Conservation (phyloP, 257 asterid species). For the Nicotiana tomentosiformis region DNA sequence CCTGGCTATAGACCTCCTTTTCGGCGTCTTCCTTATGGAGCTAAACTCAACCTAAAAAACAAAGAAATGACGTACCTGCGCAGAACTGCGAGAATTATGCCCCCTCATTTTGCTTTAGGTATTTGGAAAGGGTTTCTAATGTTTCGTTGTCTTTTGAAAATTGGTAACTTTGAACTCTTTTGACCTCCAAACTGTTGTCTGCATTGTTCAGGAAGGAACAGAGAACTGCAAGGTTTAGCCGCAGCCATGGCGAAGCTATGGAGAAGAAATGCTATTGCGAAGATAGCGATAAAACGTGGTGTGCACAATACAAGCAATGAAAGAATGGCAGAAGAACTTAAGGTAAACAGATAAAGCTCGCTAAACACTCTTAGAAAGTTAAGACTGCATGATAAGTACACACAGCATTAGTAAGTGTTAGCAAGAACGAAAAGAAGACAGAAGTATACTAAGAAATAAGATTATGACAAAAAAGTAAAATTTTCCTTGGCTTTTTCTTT, state of each 20-base stretch:
- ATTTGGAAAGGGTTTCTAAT: slow-evolving; percentile 7
- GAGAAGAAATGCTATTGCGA: slow-evolving; percentile 74
- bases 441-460: background rate
- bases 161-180: background rate
- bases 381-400: background rate
- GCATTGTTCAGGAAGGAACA: slow-evolving; percentile 58
- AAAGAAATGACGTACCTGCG: slow-evolving; percentile 73
- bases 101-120: slow-evolving; percentile 96
- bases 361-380: background rate
- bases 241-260: slow-evolving; percentile 79
- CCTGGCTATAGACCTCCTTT: slow-evolving; percentile 69
- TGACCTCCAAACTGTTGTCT: background rate
- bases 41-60: slow-evolving; percentile 42
- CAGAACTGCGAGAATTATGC: slow-evolving; percentile 57
- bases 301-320: slow-evolving; percentile 74
- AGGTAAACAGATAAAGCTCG: slow-evolving; percentile 34
- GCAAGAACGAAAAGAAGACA: background rate
- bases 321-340: slow-evolving; percentile 94
- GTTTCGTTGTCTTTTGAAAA: background rate
- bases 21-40: slow-evolving; percentile 69
- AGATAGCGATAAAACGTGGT: slow-evolving; percentile 90
- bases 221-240: slow-evolving; percentile 89
- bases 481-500: background rate
- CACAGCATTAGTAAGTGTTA: background rate
- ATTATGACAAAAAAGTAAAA: background rate